Conservation (phyloP, 2,329 filamentous ascomycete genomes). For the Colletotrichum sp. region DNA sequence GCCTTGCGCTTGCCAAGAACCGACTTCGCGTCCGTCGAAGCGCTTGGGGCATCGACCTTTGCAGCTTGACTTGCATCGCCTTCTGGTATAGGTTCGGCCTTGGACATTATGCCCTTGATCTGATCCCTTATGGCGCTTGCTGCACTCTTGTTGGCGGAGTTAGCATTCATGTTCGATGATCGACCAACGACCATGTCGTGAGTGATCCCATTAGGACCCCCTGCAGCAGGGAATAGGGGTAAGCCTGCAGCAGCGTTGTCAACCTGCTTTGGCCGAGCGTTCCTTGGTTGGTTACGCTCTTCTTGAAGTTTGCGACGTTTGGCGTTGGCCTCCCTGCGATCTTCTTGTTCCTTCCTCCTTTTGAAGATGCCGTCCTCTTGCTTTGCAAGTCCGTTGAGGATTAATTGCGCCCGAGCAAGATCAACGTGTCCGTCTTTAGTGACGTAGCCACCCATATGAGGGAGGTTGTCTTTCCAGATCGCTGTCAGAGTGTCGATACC, state of each 20-base stretch:
- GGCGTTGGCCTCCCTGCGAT: slow-evolving; percentile 78
- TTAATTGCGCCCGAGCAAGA: slow-evolving; percentile 83
- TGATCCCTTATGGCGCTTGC: slow-evolving; percentile 86
- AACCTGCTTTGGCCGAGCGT: slow-evolving; percentile 15
- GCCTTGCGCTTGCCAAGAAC: slow-evolving; percentile 79
- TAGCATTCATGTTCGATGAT: slow-evolving; percentile 54
- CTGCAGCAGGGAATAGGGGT: slow-evolving; percentile 32
- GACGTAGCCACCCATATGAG: slow-evolving; percentile 91
- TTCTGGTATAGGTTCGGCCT: slow-evolving; percentile 18
- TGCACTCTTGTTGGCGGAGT: slow-evolving; percentile 90
- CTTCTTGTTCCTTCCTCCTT: slow-evolving; percentile 83
- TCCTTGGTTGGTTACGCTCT: slow-evolving; percentile 38
- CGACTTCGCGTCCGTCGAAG: slow-evolving; percentile 44
- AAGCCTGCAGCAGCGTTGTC: slow-evolving; percentile 26
- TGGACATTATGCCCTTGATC: slow-evolving; percentile 58
- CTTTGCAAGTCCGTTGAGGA: slow-evolving; percentile 85
- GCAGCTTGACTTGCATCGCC: slow-evolving; percentile 24
- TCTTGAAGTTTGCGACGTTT: slow-evolving; percentile 80
- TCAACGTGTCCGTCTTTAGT: slow-evolving; percentile 95
- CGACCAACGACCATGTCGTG: slow-evolving; percentile 79
- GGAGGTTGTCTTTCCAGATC: slow-evolving; percentile 96
- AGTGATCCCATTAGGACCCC: slow-evolving; percentile 64
- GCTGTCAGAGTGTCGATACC: slow-evolving; percentile 95
- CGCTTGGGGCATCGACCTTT: slow-evolving; percentile 9
- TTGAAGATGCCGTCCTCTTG: slow-evolving; percentile 95